A percentile compares a stretch with the other conserved stretches of the same genome.
These are phyloP conservation scores for Cornus florida DNA, from an alignment of 148 eudicot species.

Conservation along the genomic window DNA sequence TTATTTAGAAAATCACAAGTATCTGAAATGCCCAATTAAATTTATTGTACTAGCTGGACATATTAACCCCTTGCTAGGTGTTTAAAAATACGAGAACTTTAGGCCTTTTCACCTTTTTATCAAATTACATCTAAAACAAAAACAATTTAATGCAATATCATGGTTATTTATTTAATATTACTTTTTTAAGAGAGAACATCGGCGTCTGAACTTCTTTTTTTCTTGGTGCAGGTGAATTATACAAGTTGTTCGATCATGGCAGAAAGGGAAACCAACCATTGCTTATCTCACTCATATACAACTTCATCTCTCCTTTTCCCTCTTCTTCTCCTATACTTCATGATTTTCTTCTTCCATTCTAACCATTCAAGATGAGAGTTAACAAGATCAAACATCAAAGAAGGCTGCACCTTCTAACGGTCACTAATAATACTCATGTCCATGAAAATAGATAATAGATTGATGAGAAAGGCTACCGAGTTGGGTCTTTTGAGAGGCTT, in stretches of 20 bases:
- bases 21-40: no score
- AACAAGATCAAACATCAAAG: background rate
- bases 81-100: background rate
- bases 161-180: no score
- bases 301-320: background rate
- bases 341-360: background rate
- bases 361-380: background rate
- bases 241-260: background rate
- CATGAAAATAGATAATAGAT: background rate
- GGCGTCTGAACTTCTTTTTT: no score
- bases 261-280: no score
- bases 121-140: background rate
- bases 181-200: background rate
- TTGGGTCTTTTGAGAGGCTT: no score
- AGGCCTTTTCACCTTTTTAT: background rate
- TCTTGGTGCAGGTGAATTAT: background rate
- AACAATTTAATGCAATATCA: no score
- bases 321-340: background rate
- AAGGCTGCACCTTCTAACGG: background rate
- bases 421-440: constrained; percentile 5
- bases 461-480: no score
- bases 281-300: no score
- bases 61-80: background rate
- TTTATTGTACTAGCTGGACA: background rate
- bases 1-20: no score